Percentiles rank a stretch among this genome's conserved stretches.
phyloP scores from a whole-genome alignment of 139 green algal genomes.

The Trebouxia sp. region DNA sequence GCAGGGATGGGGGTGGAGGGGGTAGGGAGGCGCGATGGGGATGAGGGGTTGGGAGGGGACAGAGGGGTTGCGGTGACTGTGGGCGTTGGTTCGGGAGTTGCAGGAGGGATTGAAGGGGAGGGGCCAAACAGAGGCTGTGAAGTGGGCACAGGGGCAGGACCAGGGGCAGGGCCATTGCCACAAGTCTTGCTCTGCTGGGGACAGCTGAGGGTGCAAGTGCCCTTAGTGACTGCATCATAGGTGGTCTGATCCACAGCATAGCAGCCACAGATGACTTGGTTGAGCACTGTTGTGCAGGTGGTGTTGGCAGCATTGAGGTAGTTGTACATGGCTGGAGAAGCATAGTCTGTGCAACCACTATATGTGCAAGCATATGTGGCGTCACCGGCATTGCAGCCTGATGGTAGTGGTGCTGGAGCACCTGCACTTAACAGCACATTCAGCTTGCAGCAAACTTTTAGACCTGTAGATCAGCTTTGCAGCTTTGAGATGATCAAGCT shows the following conservation, averaged over 20 bases:
- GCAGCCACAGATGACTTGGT: constrained; percentile 25
- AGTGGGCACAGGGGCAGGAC: background rate
- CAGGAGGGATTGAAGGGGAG: background rate
- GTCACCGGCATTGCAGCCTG: background rate
- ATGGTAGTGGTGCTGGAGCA: constrained; percentile 3
- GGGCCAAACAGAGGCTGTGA: constrained; percentile 12
- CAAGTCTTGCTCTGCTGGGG: background rate
- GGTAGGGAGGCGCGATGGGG: background rate
- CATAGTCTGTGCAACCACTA: constrained; percentile 12
- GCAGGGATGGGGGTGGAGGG: background rate
- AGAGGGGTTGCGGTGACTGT: background rate
- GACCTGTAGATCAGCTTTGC: background rate
- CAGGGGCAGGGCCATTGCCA: background rate
- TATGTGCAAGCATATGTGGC: constrained; percentile 21
- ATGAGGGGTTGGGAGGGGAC: background rate
- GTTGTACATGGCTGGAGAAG: constrained; percentile 5
- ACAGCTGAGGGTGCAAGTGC: constrained; percentile 14
- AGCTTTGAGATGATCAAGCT: background rate
- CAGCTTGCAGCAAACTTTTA: background rate
- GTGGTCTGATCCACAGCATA: constrained; percentile 5
- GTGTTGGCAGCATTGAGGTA: constrained; percentile 12
- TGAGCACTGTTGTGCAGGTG: constrained; percentile 7
- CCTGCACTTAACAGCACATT: background rate
- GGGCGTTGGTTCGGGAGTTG: constrained; percentile 11
- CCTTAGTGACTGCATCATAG: constrained; percentile 27